These are phyloP conservation scores for Huntiella decipiens DNA, from an alignment of 2,329 filamentous ascomycete species.

Conservation along the genomic window DNA sequence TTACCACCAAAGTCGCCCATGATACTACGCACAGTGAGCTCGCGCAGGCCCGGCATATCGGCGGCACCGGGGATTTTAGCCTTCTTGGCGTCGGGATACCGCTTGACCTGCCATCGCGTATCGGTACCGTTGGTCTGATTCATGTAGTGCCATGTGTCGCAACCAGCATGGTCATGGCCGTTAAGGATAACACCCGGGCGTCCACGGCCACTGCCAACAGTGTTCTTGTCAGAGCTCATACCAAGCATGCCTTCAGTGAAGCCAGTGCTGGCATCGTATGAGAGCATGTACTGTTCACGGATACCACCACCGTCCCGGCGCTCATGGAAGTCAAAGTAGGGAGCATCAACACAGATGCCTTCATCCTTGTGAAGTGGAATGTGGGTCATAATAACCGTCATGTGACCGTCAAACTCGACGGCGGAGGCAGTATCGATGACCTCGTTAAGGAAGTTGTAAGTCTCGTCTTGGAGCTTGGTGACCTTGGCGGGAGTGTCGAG, in stretches of 20 bases:
- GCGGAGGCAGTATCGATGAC: constrained; percentile 43
- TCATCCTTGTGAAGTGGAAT: constrained; percentile 71
- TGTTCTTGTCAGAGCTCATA: constrained; percentile 43
- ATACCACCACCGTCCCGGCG: constrained; percentile 49
- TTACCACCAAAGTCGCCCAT: constrained; percentile 95
- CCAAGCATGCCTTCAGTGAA: constrained; percentile 76
- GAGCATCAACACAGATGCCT: constrained; percentile 68
- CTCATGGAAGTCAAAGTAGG: constrained; percentile 63
- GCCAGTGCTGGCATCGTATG: constrained; percentile 47
- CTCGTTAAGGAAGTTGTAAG: constrained; percentile 57
- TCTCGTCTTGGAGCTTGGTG: constrained; percentile 48
- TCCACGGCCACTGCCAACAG: constrained; percentile 42
- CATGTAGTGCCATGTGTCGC: constrained; percentile 71
- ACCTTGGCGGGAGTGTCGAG: constrained; percentile 66
- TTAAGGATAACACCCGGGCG: constrained; percentile 66
- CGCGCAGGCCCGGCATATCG: constrained; percentile 48
- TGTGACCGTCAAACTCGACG: constrained; percentile 43
- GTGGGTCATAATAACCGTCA: constrained; percentile 78
- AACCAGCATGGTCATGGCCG: constrained; percentile 89
- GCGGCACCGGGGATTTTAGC: constrained; percentile 23
- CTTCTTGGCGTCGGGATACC: constrained; percentile 27
- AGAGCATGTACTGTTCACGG: constrained; percentile 82
- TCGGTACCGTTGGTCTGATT: constrained; percentile 37
- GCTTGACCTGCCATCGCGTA: constrained; percentile 29
- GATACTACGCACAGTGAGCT: constrained; percentile 92